phyloP scores from a whole-genome alignment of 768 basidiomycete species.

The Mycena chlorophos region DNA sequence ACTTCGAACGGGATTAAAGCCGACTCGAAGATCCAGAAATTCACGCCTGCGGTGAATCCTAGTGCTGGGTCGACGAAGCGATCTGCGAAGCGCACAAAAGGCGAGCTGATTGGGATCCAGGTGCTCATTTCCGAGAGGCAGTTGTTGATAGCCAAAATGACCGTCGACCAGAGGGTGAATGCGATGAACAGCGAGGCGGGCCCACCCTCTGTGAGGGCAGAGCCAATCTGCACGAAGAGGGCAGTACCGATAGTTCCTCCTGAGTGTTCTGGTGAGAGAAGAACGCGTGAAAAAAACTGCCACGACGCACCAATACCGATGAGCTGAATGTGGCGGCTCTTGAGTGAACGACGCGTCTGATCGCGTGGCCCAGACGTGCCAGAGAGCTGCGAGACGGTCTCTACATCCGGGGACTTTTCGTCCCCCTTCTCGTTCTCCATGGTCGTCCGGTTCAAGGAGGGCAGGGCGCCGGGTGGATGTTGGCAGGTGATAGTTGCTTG shows the following conservation, averaged over 20 bases:
- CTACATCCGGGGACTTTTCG: conserved; percentile 8
- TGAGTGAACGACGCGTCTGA: conserved; percentile 40
- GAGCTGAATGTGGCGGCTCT: too few relatives aligned
- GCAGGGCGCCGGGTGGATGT: neutral
- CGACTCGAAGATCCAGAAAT: conserved; percentile 57
- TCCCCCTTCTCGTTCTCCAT: conserved; percentile 10
- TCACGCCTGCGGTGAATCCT: conserved; percentile 55
- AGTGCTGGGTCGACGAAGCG: conserved; percentile 56
- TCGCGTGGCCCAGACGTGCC: conserved; percentile 24
- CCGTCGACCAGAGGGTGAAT: conserved; percentile 47
- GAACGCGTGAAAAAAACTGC: neutral
- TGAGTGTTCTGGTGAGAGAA: neutral
- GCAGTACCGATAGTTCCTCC: conserved; percentile 71
- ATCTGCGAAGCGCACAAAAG: conserved; percentile 35
- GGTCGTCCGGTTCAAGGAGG: neutral
- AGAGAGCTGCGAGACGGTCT: conserved; percentile 12
- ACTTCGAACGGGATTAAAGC: conserved; percentile 50
- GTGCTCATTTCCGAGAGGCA: conserved; percentile 73
- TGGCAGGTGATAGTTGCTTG: neutral
- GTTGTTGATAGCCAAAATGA: conserved; percentile 50
- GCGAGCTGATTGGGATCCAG: conserved; percentile 74
- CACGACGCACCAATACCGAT: too few relatives aligned
- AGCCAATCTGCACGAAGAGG: conserved; percentile 72
- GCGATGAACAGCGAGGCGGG: conserved; percentile 48
- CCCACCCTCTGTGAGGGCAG: conserved; percentile 57